These are phyloP conservation scores for Isatis tinctoria DNA, from an alignment of 345 rosid species.

Conservation along the genomic window DNA sequence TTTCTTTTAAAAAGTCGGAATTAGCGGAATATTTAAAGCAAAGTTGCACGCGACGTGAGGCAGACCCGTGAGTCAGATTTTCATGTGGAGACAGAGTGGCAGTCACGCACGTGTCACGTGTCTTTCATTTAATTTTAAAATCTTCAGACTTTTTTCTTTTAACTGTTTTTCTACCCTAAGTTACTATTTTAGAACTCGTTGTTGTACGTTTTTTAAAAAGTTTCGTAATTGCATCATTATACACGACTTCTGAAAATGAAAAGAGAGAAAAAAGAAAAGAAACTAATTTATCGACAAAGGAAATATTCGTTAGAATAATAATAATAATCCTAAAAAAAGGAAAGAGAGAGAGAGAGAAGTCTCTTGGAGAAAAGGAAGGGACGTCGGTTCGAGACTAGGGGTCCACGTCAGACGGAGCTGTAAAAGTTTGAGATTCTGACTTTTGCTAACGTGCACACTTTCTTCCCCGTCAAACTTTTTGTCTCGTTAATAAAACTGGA, in stretches of 20 bases:
- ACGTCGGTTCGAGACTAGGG: constrained; percentile 30
- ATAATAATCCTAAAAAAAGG: background rate
- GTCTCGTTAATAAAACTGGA: background rate
- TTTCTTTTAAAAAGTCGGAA: constrained; percentile 17
- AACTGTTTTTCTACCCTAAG: background rate
- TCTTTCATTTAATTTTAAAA: constrained; percentile 9
- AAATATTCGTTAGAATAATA: background rate
- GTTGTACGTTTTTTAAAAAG: background rate
- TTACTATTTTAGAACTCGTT: background rate
- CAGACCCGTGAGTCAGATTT: constrained; percentile 48
- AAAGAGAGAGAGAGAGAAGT: background rate
- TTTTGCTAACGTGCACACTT: constrained; percentile 22
- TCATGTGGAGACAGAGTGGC: constrained; percentile 59
- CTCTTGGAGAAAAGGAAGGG: constrained; percentile 35
- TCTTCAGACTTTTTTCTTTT: background rate
- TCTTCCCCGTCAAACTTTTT: background rate
- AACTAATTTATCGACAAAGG: background rate
- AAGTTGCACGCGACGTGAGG: constrained; percentile 61
- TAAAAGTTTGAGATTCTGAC: constrained; percentile 28
- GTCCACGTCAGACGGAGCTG: constrained; percentile 36
- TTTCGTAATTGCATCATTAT: background rate
- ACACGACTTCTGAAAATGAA: constrained; percentile 4
- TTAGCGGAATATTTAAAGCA: constrained; percentile 27
- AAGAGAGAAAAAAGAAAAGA: background rate
- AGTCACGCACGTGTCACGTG: constrained; percentile 49